Conservation (phyloP, 1,139 yeast species). For the Debaryomyces singareniensis region DNA sequence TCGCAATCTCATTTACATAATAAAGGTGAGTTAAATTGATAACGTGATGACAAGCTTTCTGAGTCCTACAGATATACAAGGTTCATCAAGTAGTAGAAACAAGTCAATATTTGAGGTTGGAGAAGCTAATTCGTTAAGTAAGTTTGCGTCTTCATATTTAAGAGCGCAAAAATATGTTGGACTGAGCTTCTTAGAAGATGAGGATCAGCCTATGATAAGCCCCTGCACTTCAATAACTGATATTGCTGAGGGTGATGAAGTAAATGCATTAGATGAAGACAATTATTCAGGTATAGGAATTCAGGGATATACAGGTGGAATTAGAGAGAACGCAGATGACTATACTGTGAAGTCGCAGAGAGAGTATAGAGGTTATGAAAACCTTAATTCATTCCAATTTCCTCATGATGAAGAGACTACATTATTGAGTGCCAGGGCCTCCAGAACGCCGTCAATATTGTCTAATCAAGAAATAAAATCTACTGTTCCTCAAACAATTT, state of each 20-base stretch:
- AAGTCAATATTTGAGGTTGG: constrained; percentile 24
- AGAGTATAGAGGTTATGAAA: constrained; percentile 7
- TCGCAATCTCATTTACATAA: too few species aligned
- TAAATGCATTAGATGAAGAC: constrained; percentile 3
- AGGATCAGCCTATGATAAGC: constrained; percentile 3
- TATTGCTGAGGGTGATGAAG: constrained; percentile 4
- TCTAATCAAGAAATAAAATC: constrained; percentile 20
- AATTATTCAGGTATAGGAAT: constrained; percentile 2
- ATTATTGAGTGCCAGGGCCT: constrained; percentile 8
- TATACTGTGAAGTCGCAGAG: too few species aligned
- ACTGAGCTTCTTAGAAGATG: constrained; percentile 18
- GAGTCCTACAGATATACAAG: too few species aligned
- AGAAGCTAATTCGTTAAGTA: constrained; percentile 63
- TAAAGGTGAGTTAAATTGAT: too few species aligned
- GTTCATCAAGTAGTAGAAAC: constrained; percentile 8
- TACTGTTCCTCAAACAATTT: constrained; percentile 81
- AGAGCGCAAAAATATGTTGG: constrained; percentile 63
- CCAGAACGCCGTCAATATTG: constrained; percentile 6
- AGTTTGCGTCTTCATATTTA: constrained; percentile 72
- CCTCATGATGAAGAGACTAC: constrained; percentile 13
- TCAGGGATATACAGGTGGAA: too few species aligned
- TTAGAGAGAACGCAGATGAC: too few species aligned
- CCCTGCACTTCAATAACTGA: constrained; percentile 3
- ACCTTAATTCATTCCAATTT: constrained; percentile 10
- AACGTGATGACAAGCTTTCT: too few species aligned